phyloP scores from a whole-genome alignment of 2,329 filamentous ascomycete species.

The Dryadomyces quercus-mongolicae region DNA sequence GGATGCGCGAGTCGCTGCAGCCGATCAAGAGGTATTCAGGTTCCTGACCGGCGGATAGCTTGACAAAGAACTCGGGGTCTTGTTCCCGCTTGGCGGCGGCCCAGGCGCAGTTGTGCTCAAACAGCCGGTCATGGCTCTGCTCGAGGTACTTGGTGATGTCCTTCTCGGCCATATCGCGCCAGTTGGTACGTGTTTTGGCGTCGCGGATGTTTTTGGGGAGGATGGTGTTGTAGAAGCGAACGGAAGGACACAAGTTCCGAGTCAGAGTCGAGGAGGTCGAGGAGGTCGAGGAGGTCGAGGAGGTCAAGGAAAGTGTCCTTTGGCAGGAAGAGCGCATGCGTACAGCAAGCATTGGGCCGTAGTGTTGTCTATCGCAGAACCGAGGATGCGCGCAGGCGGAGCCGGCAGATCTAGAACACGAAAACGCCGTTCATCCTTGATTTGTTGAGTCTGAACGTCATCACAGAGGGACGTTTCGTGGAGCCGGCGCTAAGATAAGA shows the following conservation, averaged over 20 bases:
- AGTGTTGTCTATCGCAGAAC: too few species aligned
- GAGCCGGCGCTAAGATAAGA: background rate
- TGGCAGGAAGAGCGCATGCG: too few species aligned
- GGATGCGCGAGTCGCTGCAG: constrained; percentile 81
- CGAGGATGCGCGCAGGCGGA: too few species aligned
- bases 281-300: too few species aligned
- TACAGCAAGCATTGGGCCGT: background rate
- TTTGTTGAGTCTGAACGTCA: background rate
- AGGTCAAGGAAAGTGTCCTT: too few species aligned
- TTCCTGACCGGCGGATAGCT: constrained; percentile 50
- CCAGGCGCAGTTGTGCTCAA: constrained; percentile 58
- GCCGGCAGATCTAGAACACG: background rate
- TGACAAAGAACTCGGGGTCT: constrained; percentile 54
- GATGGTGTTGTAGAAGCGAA: background rate
- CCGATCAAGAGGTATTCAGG: constrained; percentile 80
- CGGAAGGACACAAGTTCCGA: too few species aligned
- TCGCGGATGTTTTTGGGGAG: background rate
- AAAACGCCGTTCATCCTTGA: background rate
- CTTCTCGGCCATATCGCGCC: constrained; percentile 12
- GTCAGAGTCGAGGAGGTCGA: too few species aligned
- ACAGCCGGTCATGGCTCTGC: constrained; percentile 54
- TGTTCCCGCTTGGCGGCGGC: constrained; percentile 42
- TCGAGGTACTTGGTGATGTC: constrained; percentile 44
- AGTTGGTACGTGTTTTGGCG: background rate
- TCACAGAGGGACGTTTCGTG: background rate